Conservation (phyloP, 2,329 filamentous ascomycete genomes). For the Arthroderma sp. region DNA sequence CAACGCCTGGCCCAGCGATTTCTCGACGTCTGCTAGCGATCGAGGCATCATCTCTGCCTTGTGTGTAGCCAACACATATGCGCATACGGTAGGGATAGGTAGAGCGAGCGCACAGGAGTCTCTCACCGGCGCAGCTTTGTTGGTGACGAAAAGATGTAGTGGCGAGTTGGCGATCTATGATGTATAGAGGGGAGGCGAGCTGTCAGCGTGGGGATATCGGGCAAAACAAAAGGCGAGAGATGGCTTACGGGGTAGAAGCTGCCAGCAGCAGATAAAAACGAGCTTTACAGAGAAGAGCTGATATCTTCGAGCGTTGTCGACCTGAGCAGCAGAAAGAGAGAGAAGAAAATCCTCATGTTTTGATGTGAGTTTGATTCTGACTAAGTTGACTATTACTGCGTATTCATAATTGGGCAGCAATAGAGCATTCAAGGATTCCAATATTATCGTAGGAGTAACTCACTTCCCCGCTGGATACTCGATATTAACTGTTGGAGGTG, state of each 20-base stretch:
- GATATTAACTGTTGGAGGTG: too few relatives aligned
- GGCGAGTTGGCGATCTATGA: background rate
- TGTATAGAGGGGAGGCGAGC: too few relatives aligned
- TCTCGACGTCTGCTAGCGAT: slow-evolving; percentile 47
- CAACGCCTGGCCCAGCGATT: slow-evolving; percentile 71
- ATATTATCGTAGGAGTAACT: too few relatives aligned
- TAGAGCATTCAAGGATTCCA: too few relatives aligned
- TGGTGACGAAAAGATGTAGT: background rate
- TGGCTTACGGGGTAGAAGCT: background rate
- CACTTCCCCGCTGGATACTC: too few relatives aligned
- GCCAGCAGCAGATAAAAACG: background rate
- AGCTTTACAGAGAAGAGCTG: too few relatives aligned
- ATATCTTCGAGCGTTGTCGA: background rate
- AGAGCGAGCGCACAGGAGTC: background rate
- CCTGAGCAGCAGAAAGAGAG: background rate
- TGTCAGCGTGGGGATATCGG: background rate
- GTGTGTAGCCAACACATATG: background rate
- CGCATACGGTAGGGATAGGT: background rate
- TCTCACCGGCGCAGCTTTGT: background rate
- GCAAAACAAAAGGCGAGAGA: background rate
- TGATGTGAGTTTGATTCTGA: too few relatives aligned
- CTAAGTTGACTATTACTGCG: too few relatives aligned
- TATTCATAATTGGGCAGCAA: too few relatives aligned
- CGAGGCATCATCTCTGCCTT: background rate
- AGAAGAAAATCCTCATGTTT: background rate